phyloP scores from a whole-genome alignment of 345 rosid species.

The Acer yangbiense region DNA sequence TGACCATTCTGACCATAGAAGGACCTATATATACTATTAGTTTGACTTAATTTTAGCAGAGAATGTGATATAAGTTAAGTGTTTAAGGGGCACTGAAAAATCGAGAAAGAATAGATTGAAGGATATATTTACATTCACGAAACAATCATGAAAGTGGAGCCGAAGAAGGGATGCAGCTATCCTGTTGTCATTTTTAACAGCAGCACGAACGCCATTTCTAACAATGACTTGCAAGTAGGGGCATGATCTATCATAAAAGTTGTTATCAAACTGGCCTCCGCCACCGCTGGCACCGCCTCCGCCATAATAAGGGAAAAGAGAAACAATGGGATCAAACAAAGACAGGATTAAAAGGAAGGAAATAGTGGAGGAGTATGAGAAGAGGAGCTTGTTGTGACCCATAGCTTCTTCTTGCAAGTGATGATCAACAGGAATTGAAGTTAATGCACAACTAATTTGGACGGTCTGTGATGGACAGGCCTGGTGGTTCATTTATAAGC shows the following conservation, averaged over 20 bases:
- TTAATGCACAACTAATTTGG: constrained; percentile 3
- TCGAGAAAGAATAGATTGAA: background rate
- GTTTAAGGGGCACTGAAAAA: background rate
- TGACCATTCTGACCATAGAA: no score
- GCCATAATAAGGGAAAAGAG: constrained; percentile 15
- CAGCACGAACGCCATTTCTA: constrained; percentile 58
- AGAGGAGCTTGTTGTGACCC: constrained; percentile 26
- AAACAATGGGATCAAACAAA: constrained; percentile 21
- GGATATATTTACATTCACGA: constrained; percentile 58
- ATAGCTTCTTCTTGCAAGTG: constrained; percentile 11
- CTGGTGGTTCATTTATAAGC: constrained; percentile 29
- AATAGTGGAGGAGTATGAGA: constrained; percentile 16
- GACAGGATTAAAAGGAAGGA: constrained; percentile 14
- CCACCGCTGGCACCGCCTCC: no score
- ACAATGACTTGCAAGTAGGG: constrained; percentile 70
- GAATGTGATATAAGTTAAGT: background rate
- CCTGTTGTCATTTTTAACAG: constrained; percentile 61
- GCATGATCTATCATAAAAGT: constrained; percentile 62
- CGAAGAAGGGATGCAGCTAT: constrained; percentile 91
- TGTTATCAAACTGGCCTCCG: constrained; percentile 39
- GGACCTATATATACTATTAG: no score
- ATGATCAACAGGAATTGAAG: background rate
- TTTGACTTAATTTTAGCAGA: background rate
- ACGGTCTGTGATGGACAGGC: background rate
- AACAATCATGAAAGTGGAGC: constrained; percentile 83